phyloP scores from a whole-genome alignment of 2,329 filamentous ascomycete species.

The Hypoxylon sp. region DNA sequence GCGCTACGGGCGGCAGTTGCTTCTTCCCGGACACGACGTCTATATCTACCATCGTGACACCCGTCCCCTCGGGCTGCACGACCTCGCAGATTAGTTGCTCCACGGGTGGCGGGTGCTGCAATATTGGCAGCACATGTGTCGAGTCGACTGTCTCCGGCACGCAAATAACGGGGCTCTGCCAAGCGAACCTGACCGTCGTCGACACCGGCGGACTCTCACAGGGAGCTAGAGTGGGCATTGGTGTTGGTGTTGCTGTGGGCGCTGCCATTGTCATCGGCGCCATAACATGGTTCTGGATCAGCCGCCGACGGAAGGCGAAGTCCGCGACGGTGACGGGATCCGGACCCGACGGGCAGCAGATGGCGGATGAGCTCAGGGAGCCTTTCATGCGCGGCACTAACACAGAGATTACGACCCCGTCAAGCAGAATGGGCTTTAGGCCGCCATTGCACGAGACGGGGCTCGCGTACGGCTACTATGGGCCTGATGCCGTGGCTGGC shows the following conservation, averaged over 20 bases:
- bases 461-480: conserved; percentile 61
- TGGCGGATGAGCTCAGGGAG: conserved; percentile 11
- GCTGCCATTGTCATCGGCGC: conserved; percentile 60
- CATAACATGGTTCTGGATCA: conserved; percentile 65
- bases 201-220: conserved; percentile 56
- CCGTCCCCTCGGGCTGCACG: conserved; percentile 62
- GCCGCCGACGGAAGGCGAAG: conserved; percentile 54
- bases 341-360: conserved; percentile 7
- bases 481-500: conserved; percentile 61
- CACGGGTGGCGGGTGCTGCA: conserved; percentile 67
- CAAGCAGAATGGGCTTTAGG: conserved; percentile 47
- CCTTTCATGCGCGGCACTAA: conserved; percentile 49
- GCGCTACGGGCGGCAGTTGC: conserved; percentile 58
- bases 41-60: conserved; percentile 53
- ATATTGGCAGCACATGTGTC: conserved; percentile 56
- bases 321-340: conserved; percentile 19
- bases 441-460: conserved; percentile 50
- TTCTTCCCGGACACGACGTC: conserved; percentile 48
- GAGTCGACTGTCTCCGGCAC: conserved; percentile 58
- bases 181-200: conserved; percentile 51
- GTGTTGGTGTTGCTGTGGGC: conserved; percentile 65
- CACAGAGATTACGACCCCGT: conserved; percentile 55
- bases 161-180: conserved; percentile 55
- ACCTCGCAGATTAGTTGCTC: conserved; percentile 62
- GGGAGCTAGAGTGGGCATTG: conserved; percentile 71